Evolutionary conservation across 768 basidiomycete species (phyloP), one percentile per base, ranked within the genome.

Genomic region (Phanerochaete carnosa): DNA sequence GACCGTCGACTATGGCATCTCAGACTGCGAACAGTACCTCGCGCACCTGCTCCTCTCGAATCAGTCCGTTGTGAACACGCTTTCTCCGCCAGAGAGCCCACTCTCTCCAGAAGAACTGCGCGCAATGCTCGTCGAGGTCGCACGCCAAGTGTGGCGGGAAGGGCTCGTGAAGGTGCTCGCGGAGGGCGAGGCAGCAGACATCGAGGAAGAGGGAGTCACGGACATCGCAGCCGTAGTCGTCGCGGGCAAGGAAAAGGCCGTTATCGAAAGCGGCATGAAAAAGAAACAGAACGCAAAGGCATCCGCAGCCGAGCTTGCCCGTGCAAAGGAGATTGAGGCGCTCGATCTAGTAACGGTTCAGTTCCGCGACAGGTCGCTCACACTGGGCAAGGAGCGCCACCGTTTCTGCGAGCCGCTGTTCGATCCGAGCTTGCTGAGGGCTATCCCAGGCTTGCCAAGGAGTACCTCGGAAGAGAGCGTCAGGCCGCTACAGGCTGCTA

Each of bases 341-440:
- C 75, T 93, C 60, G 92, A 95, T 71, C 85, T 95, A n/a, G 75
- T 91, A 35, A 85, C 86, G 9, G 73, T 92, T 26, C 79, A 89
- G 68, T 94, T 92, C 74, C 80, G 84, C n/a, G 86, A 79, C 11
- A 80, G 82, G 68, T 80, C 84, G 43, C 69, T 95, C 60, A 90
- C 89, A 8, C 66, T 96, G 35, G 94, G 94, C 19, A 92, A 90
- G 70, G 92, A 94, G 69, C 81, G 94, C 35, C 94, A 97, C 77
- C 80, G 91, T 43, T 91, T 95, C 74, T 94, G 92, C 70, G 95
- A 96, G 71, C 92, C 94, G 6, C 78, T 97, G 28, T 95, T 94
- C 64, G 88, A 94, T 68, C 88, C 89, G 1, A 76, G 72, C 3
- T 66, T 92, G 45, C 72, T 92, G 59, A 73, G 75, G 13, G 60